Evolutionary conservation across 768 basidiomycete species (phyloP).

Genomic region (Lentinula sp.): DNA sequence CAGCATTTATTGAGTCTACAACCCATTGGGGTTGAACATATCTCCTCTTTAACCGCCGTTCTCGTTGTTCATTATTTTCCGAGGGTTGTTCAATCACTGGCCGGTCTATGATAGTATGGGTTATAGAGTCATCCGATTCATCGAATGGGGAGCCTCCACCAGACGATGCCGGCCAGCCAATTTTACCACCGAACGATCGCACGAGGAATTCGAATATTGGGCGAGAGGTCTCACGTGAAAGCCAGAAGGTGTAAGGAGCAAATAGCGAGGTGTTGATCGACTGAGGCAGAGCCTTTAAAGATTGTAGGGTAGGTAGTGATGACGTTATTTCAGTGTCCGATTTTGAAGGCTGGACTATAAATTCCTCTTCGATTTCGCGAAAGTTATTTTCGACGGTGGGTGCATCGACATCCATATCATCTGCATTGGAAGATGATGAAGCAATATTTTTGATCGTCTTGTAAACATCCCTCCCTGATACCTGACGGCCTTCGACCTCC

Average conservation of each 20-base stretch:
- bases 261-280: slow-evolving; percentile 63
- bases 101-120: slow-evolving; percentile 93
- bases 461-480: slow-evolving; percentile 49
- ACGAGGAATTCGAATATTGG: slow-evolving; percentile 92
- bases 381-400: slow-evolving; percentile 24
- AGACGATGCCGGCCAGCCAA: slow-evolving; percentile 83
- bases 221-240: slow-evolving; percentile 90
- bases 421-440: slow-evolving; percentile 16
- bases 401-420: slow-evolving; percentile 33
- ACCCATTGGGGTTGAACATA: slow-evolving; percentile 98
- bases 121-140: slow-evolving; percentile 78
- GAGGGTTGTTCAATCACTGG: slow-evolving; percentile 48
- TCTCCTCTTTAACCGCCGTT: slow-evolving; percentile 63
- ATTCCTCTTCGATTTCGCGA: slow-evolving; percentile 55
- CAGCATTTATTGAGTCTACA: slow-evolving; percentile 90
- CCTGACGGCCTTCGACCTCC: slow-evolving; percentile 33
- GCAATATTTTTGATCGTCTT: slow-evolving; percentile 56
- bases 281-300: slow-evolving; percentile 54
- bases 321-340: slow-evolving; percentile 37
- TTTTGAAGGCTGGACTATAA: slow-evolving; percentile 54
- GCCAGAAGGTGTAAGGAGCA: slow-evolving; percentile 82
- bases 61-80: slow-evolving; percentile 54
- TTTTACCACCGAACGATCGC: slow-evolving; percentile 84
- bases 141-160: slow-evolving; percentile 78
- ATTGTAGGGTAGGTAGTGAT: slow-evolving; percentile 63